A percentile compares a stretch with the other conserved stretches of the same genome.
These are phyloP conservation scores for Lophium mytilinum DNA, from an alignment of 495 filamentous ascomycete genomes.

Conservation along the genomic window DNA sequence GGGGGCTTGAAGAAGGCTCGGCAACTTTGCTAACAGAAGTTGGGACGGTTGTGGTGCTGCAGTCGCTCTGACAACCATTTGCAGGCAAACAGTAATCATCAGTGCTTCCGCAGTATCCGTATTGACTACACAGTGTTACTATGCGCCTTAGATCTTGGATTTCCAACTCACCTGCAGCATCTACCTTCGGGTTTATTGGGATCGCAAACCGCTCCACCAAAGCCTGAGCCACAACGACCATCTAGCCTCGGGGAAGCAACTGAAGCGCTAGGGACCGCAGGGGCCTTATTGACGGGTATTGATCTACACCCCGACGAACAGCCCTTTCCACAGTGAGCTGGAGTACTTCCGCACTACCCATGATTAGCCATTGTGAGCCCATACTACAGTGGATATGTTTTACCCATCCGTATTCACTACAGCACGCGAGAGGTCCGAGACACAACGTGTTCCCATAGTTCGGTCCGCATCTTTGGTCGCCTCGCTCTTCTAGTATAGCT, in stretches of 20 bases:
- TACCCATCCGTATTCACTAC: slow-evolving; percentile 32
- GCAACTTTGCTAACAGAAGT: neutral
- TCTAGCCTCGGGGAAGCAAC: slow-evolving; percentile 25
- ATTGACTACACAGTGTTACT: neutral
- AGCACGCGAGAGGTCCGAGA: slow-evolving; percentile 20
- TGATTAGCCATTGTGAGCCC: neutral
- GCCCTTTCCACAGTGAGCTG: slow-evolving; percentile 34
- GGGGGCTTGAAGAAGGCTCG: neutral
- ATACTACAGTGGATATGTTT: neutral
- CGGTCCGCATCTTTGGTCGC: slow-evolving; percentile 32
- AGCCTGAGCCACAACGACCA: slow-evolving; percentile 31
- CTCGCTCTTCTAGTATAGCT: slow-evolving; percentile 14
- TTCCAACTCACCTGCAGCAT: slow-evolving; percentile 20
- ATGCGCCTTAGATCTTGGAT: neutral
- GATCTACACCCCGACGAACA: slow-evolving; percentile 31
- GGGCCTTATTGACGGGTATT: slow-evolving; percentile 6
- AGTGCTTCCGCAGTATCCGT: slow-evolving; percentile 27
- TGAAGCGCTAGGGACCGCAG: neutral
- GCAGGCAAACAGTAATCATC: slow-evolving; percentile 19
- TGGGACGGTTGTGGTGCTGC: neutral
- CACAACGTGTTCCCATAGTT: slow-evolving; percentile 28
- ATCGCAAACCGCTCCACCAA: slow-evolving; percentile 29
- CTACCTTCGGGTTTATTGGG: slow-evolving; percentile 27
- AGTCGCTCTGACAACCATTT: slow-evolving; percentile 26
- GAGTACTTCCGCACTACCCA: slow-evolving; percentile 28